Conservation (phyloP, 495 filamentous ascomycete species). For the Neurospora tetrasperma region DNA sequence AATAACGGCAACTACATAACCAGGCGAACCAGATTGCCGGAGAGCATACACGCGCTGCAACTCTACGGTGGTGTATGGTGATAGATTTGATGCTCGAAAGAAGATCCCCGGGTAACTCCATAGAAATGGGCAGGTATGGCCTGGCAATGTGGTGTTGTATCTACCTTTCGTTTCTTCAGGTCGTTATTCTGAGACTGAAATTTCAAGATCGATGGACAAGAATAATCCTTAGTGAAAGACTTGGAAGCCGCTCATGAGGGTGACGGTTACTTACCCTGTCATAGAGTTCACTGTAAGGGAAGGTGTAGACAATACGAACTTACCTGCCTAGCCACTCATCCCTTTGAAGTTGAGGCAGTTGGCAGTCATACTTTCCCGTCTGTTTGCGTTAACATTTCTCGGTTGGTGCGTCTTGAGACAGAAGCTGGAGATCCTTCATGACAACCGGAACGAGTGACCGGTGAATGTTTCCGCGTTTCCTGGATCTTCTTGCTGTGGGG, state of each 20-base stretch:
- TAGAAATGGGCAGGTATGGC: not conserved
- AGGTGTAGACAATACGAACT: not conserved
- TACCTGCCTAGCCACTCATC: not conserved
- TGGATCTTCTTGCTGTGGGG: not conserved
- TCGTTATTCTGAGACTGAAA: not conserved
- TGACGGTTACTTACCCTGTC: not conserved
- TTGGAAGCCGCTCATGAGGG: not conserved
- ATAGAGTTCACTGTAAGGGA: not conserved
- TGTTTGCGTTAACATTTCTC: not conserved
- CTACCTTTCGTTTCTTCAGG: not conserved
- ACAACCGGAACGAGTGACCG: not conserved
- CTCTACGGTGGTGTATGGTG: not conserved
- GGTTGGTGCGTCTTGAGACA: not conserved
- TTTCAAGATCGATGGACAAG: too few relatives aligned
- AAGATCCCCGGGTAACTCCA: not conserved
- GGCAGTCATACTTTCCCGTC: not conserved
- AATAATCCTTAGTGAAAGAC: not conserved
- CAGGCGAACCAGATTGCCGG: not conserved
- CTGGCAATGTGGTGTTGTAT: not conserved
- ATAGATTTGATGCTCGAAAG: not conserved
- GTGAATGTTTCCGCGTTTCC: not conserved
- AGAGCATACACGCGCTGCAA: not conserved
- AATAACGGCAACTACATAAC: not conserved
- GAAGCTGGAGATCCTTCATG: not conserved
- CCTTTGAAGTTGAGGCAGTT: not conserved